These are phyloP conservation scores for Cystobasidium onofrii DNA, from an alignment of 768 basidiomycete genomes.

Conservation along the genomic window DNA sequence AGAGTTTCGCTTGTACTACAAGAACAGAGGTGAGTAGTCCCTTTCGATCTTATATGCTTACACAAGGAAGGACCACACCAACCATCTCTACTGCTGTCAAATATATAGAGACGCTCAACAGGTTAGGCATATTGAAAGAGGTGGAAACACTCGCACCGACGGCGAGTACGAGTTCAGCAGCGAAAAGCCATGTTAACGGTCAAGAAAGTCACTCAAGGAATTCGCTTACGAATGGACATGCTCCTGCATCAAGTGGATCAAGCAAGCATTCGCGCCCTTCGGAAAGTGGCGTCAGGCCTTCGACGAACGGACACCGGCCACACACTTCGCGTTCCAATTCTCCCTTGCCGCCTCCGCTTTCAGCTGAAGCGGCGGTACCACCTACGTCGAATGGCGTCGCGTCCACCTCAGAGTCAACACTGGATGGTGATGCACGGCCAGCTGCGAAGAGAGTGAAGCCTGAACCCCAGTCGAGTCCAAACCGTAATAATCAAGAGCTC, in stretches of 20 bases:
- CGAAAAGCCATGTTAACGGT: neutral
- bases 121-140: neutral
- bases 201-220: neutral
- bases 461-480: neutral
- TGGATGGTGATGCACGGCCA: neutral
- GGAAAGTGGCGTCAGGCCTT: neutral
- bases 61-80: too few relatives aligned
- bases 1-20: conserved; percentile 28
- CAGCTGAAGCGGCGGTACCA: neutral
- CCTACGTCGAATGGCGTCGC: neutral
- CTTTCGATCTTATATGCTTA: too few relatives aligned
- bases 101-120: neutral
- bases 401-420: neutral
- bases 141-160: too few relatives aligned
- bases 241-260: neutral
- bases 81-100: too few relatives aligned
- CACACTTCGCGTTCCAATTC: neutral
- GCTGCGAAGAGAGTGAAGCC: neutral
- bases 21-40: conserved; percentile 7
- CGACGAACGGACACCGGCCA: neutral
- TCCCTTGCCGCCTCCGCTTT: neutral
- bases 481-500: neutral
- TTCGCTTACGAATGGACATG: too few relatives aligned
- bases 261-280: neutral
- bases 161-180: neutral